phyloP scores from a whole-genome alignment of 805 yeast species.

The Priceomyces haplophilus region DNA sequence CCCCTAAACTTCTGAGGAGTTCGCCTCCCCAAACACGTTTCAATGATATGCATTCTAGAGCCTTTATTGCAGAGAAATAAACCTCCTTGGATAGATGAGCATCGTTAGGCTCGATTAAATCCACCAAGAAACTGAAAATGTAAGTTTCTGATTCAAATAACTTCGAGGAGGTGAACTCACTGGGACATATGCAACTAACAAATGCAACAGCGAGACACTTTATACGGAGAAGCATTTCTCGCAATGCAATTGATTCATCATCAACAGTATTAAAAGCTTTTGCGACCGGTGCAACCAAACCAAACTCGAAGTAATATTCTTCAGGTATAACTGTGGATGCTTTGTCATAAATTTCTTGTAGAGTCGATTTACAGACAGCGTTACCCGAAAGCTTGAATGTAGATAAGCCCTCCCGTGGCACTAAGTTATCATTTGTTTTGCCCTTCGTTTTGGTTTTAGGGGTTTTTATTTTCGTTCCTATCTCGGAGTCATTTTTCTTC shows the following conservation, averaged over 20 bases:
- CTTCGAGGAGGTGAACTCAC: constrained; percentile 58
- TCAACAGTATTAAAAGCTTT: constrained; percentile 67
- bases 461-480: constrained; percentile 3
- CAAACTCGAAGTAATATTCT: constrained; percentile 62
- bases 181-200: constrained; percentile 53
- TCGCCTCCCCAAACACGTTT: constrained; percentile 73
- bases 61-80: constrained; percentile 57
- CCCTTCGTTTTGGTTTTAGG: constrained; percentile 3
- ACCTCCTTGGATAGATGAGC: constrained; percentile 47
- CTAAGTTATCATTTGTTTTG: constrained; percentile 1
- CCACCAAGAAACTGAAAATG: constrained; percentile 65
- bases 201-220: constrained; percentile 69
- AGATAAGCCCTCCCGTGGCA: constrained; percentile 45
- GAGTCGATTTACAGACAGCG: constrained; percentile 49
- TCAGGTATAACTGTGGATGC: constrained; percentile 58
- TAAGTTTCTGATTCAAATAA: constrained; percentile 71
- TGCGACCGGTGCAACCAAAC: constrained; percentile 58
- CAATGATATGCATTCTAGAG: constrained; percentile 66
- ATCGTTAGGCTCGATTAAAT: constrained; percentile 66
- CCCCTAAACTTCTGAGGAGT: constrained; percentile 72
- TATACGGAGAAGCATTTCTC: constrained; percentile 58
- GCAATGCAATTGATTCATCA: constrained; percentile 49
- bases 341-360: constrained; percentile 62
- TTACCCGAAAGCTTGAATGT: constrained; percentile 53
- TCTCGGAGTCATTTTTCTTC: constrained; percentile 10